Evolutionary conservation across 257 asterid genomes (phyloP).

Genomic region (Marsdenia floribunda): DNA sequence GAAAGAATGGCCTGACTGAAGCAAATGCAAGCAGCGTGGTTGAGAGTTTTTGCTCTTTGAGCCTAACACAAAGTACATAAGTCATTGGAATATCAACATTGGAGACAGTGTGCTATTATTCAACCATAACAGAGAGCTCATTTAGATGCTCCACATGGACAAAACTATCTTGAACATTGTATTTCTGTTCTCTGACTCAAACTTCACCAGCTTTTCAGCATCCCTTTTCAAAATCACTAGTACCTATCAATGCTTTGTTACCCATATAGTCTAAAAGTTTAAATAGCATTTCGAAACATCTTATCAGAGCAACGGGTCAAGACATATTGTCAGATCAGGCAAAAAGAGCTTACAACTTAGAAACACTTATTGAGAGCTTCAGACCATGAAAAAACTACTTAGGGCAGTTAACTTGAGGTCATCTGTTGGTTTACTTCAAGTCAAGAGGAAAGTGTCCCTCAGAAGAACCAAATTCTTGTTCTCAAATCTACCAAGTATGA

Average conservation of each 20-base stretch:
- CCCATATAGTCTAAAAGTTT: background rate
- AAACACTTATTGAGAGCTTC: background rate
- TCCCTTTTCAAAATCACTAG: background rate
- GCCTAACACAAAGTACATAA: too few relatives aligned
- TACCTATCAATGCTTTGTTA: background rate
- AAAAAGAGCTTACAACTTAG: background rate
- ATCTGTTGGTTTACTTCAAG: background rate
- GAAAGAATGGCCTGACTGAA: background rate
- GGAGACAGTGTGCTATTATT: background rate
- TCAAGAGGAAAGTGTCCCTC: background rate
- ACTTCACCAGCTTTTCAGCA: background rate
- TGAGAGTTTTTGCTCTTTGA: too few relatives aligned
- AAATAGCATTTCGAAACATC: background rate
- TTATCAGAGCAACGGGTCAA: background rate
- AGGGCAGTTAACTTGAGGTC: background rate
- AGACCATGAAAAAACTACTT: background rate
- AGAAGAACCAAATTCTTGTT: background rate
- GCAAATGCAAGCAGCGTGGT: background rate
- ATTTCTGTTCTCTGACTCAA: background rate
- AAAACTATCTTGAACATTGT: background rate
- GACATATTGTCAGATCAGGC: background rate
- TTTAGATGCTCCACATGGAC: background rate
- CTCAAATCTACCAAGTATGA: background rate
- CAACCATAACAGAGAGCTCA: background rate
- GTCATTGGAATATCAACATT: background rate